These are phyloP conservation scores for Phytopythium delawarense DNA, from an alignment of 352 stramenopile genomes.

Conservation along the genomic window DNA sequence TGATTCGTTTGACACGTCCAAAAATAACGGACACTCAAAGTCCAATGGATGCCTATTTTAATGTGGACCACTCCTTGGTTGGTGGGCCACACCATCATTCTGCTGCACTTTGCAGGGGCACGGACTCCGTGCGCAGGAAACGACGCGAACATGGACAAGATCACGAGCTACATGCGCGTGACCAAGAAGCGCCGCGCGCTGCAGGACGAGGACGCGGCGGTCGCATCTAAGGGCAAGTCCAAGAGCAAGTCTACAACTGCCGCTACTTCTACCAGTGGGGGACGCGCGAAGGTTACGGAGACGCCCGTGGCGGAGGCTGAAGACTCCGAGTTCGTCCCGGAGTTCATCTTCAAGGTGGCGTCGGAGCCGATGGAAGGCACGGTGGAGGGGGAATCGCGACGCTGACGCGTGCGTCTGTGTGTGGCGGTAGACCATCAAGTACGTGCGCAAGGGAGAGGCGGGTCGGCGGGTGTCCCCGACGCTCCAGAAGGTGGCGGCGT, in stretches of 20 bases:
- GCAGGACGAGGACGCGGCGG: constrained; percentile 14
- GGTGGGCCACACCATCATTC: no score
- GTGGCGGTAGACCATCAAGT: constrained; percentile 41
- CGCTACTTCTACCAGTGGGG: not conserved
- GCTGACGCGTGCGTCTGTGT: not conserved
- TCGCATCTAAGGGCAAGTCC: constrained; percentile 9
- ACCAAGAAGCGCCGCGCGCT: constrained; percentile 49
- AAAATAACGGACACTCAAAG: no score
- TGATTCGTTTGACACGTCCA: no score
- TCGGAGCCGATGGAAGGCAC: not conserved
- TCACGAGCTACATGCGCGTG: constrained; percentile 64
- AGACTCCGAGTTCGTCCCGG: constrained; percentile 33
- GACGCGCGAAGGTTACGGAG: not conserved
- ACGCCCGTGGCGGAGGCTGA: constrained; percentile 11
- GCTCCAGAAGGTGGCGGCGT: constrained; percentile 34
- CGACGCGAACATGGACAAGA: constrained; percentile 42
- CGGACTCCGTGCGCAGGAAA: not conserved
- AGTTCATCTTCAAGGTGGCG: constrained; percentile 50
- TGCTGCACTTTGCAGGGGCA: no score
- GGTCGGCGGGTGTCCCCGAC: constrained; percentile 26
- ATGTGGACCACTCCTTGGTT: no score
- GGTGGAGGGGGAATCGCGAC: not conserved
- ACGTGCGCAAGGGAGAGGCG: constrained; percentile 29
- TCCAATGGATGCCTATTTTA: no score
- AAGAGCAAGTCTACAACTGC: no score